phyloP scores from a whole-genome alignment of 2,329 filamentous ascomycete genomes.

The Ophiostoma sp. region DNA sequence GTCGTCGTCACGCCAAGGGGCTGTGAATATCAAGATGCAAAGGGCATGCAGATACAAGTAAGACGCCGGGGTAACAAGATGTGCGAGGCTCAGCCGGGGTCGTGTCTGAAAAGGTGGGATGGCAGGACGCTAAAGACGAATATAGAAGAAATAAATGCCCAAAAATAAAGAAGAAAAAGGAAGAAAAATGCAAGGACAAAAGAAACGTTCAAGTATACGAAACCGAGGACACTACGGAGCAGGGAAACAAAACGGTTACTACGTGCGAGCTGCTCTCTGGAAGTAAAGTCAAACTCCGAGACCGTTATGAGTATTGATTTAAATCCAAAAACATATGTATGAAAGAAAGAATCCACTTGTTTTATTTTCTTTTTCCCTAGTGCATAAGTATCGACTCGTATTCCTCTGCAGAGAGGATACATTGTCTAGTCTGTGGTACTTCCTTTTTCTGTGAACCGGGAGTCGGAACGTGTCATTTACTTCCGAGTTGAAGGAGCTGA shows the following conservation, averaged over 20 bases:
- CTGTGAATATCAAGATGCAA: neutral
- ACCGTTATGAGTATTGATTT: neutral
- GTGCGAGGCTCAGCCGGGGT: neutral
- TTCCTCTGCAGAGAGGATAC: too few species aligned
- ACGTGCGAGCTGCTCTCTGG: neutral
- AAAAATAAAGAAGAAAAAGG: neutral
- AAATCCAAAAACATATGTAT: neutral
- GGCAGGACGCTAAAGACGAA: neutral
- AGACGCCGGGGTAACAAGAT: neutral
- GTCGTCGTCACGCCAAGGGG: slow-evolving; percentile 7
- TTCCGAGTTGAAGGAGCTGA: neutral
- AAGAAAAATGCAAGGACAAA: neutral
- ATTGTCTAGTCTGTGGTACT: too few species aligned
- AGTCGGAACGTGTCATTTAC: neutral
- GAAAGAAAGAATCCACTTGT: too few species aligned
- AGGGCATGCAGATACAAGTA: neutral
- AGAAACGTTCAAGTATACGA: neutral
- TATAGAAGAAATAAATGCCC: too few species aligned
- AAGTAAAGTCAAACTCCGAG: slow-evolving; percentile 4
- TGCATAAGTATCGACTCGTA: neutral
- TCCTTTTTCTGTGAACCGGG: neutral
- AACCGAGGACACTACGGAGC: neutral
- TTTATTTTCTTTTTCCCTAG: neutral
- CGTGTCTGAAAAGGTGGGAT: neutral
- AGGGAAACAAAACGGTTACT: too few species aligned